Conservation (phyloP, 345 rosid species). For the Lepidium sativum region DNA sequence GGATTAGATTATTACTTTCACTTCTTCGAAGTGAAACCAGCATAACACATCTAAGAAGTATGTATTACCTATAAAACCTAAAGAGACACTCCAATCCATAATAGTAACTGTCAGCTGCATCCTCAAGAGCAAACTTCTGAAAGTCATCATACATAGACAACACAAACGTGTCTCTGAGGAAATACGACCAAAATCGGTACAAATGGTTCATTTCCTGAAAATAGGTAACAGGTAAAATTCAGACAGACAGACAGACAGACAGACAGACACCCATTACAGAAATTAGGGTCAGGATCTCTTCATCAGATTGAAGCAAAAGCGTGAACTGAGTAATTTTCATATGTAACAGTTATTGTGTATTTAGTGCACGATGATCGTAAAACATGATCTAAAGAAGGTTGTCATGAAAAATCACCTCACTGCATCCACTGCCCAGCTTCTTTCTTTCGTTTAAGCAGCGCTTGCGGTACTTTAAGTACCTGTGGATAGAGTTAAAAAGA, state of each 20-base stretch:
- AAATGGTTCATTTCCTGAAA: constrained; percentile 96
- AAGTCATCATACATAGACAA: constrained; percentile 86
- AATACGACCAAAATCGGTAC: constrained; percentile 92
- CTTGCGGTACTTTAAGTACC: constrained; percentile 87
- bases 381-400: neutral
- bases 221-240: constrained; percentile 7
- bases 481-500: constrained; percentile 17
- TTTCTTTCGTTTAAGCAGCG: constrained; percentile 90
- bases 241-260: neutral
- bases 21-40: neutral
- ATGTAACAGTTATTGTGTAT: neutral
- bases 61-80: constrained; percentile 84
- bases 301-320: neutral
- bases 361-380: neutral
- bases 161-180: constrained; percentile 71
- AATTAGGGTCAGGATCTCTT: neutral
- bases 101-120: constrained; percentile 68
- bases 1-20: neutral
- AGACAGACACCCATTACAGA: neutral
- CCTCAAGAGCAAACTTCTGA: constrained; percentile 74
- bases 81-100: constrained; percentile 95
- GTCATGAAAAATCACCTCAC: constrained; percentile 57
- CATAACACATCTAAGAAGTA: neutral
- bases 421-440: constrained; percentile 82
- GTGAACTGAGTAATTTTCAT: neutral